Percentiles rank a stretch among this genome's conserved stretches.
phyloP scores from a whole-genome alignment of 441 rosid genomes.

The Euphorbia schlechtendalii region DNA sequence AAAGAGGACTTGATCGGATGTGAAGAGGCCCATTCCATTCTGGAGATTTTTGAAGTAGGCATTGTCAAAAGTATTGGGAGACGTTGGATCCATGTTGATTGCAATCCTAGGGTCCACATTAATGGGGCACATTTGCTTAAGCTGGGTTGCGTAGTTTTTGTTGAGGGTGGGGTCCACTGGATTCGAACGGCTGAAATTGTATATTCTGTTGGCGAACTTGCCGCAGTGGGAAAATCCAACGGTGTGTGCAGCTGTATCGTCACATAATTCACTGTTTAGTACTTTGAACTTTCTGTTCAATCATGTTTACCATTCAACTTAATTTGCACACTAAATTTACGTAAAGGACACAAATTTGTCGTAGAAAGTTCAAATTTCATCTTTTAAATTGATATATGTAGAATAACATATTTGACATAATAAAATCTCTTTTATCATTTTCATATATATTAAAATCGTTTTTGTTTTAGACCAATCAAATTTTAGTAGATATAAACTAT shows the following conservation, averaged over 20 bases:
- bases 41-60: constrained; percentile 59
- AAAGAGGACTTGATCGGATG: constrained; percentile 78
- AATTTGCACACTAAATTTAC: no score
- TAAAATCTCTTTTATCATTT: no score
- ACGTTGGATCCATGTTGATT: constrained; percentile 77
- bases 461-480: no score
- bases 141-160: constrained; percentile 44
- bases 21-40: constrained; percentile 67
- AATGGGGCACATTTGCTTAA: constrained; percentile 54
- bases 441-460: no score
- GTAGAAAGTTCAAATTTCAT: no score
- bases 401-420: no score
- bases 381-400: no score
- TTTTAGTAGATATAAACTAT: no score
- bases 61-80: constrained; percentile 70
- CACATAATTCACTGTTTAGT: not conserved
- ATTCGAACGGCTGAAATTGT: constrained; percentile 44
- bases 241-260: constrained; percentile 76
- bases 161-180: constrained; percentile 64
- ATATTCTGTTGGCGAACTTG: constrained; percentile 52
- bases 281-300: not conserved
- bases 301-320: no score
- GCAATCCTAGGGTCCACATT: constrained; percentile 65
- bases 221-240: constrained; percentile 82
- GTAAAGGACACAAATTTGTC: no score